Evolutionary conservation across 2,329 filamentous ascomycete genomes (phyloP), one percentile per base, ranked within the genome.

Genomic region (Trichoderma pleuroti): DNA sequence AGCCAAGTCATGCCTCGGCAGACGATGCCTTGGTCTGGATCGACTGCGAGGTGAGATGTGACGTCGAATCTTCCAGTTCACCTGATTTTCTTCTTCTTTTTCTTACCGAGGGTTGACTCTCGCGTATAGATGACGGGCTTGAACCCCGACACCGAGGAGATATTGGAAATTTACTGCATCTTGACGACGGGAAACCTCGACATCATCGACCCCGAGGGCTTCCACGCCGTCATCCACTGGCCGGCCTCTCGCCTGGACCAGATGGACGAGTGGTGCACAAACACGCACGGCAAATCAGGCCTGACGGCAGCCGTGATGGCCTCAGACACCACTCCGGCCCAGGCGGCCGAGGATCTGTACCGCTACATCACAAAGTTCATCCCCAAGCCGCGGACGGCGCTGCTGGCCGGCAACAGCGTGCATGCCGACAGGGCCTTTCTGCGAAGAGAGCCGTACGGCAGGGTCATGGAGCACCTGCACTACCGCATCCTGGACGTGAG

Each of bases 401-500:
- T 98, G 70, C 85, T 99, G 52, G 94, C 96, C 0, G 96, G 96
- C 2, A 99, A 97, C 82, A 96, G 91, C 70, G 93, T 99, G 30
- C 95, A 99, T 78, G 93, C 92, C 4, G 96, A 99, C 81, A 89
- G 90, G 76, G 88, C 89, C 2, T 99, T 99, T 78, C 84, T 99
- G 72, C 85, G 88, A 6, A 87, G 88, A 73, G 86, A 85, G 70
- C 94, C 94, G 0, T 99, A 95, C 81, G 87, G 85, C 49, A 83
- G 85, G 71, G 89, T 97, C 2, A 82, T 93, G 62, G 88, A 92
- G 70, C 89, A 96, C 80, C 84, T 99, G 74, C 92, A 97, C 81
- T 94, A 99, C 81, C 89, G 96, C 18, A 92, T 99, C 73, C 83
- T 98, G 61, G 96, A 99, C 79, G 93, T 98, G 68, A 98, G 94